phyloP scores from a whole-genome alignment of 2,329 filamentous ascomycete genomes.

The Emericellopsis atlantica region DNA sequence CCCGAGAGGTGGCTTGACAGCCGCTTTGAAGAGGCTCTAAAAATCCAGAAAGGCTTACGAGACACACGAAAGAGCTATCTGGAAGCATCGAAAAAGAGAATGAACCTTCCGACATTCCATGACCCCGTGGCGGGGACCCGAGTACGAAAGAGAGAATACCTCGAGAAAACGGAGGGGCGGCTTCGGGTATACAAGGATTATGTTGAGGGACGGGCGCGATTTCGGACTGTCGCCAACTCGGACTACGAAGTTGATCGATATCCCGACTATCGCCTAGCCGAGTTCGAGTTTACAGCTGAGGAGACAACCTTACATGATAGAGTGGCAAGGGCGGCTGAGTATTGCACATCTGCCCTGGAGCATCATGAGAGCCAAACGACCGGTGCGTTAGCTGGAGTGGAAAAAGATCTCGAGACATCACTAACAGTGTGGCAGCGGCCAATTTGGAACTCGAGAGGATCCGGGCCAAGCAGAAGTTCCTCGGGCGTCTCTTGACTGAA shows the following conservation, averaged over 20 bases:
- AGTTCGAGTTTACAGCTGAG: slow-evolving; percentile 19
- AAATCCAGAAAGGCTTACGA: slow-evolving; percentile 26
- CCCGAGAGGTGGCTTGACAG: slow-evolving; percentile 38
- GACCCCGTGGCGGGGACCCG: slow-evolving; percentile 12
- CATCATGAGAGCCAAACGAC: slow-evolving; percentile 17
- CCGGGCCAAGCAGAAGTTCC: slow-evolving; percentile 20
- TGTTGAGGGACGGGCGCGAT: slow-evolving; percentile 20
- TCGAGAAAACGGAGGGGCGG: slow-evolving; percentile 15
- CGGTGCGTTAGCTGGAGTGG: slow-evolving; percentile 18
- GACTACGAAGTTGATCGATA: slow-evolving; percentile 23
- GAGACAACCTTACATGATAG: slow-evolving; percentile 15
- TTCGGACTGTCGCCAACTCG: slow-evolving; percentile 21
- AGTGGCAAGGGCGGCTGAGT: slow-evolving; percentile 18
- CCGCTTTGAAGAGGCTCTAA: slow-evolving; percentile 30
- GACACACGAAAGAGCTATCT: slow-evolving; percentile 13
- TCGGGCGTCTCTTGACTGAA: slow-evolving; percentile 24
- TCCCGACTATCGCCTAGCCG: slow-evolving; percentile 24
- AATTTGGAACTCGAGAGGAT: slow-evolving; percentile 17
- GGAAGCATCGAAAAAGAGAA: slow-evolving; percentile 10
- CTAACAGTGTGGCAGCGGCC: slow-evolving; percentile 15
- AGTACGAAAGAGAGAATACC: slow-evolving; percentile 15
- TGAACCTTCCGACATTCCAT: slow-evolving; percentile 12
- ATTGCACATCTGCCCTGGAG: slow-evolving; percentile 12
- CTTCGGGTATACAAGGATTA: slow-evolving; percentile 20
- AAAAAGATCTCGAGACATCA: neutral